phyloP scores from a whole-genome alignment of 768 basidiomycete genomes.

The Suillus discolor region DNA sequence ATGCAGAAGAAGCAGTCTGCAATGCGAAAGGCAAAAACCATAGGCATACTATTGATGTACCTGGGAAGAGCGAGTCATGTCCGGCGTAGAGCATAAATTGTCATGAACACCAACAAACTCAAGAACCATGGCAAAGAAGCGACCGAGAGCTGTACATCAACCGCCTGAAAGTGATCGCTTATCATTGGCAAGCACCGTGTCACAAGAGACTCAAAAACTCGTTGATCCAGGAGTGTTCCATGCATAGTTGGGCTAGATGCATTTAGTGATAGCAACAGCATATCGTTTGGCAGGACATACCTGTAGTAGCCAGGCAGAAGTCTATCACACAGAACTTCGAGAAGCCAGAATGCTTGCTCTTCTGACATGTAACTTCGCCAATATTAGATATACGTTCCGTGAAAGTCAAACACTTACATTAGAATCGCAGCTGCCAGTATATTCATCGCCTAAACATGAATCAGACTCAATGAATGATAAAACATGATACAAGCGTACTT shows the following conservation, averaged over 20 bases:
- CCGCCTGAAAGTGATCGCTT: conserved; percentile 85
- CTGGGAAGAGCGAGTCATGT: conserved; percentile 36
- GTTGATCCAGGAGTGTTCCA: conserved; percentile 96
- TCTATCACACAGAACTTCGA: conserved; percentile 93
- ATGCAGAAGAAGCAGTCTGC: conserved; percentile 99
- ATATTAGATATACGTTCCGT: conserved; percentile 13
- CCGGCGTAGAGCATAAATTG: not conserved
- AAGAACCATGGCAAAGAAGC: conserved; percentile 98
- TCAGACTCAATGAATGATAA: conserved; percentile 4
- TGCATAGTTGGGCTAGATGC: conserved; percentile 89
- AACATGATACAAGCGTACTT: conserved; percentile 46
- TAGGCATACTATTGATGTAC: conserved; percentile 92
- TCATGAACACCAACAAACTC: conserved; percentile 70
- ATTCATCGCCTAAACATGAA: conserved; percentile 81
- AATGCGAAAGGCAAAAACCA: conserved; percentile 97
- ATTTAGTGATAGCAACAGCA: conserved; percentile 6
- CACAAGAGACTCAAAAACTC: conserved; percentile 95
- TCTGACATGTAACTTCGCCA: conserved; percentile 91
- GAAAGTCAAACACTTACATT: conserved; percentile 54
- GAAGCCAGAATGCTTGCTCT: conserved; percentile 97
- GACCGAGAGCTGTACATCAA: conserved; percentile 96
- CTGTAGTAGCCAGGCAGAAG: conserved; percentile 97
- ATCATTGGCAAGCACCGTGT: conserved; percentile 89
- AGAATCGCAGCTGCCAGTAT: conserved; percentile 95
- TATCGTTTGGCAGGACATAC: conserved; percentile 43